Percentiles rank a stretch among this genome's conserved stretches.
These are phyloP conservation scores for Fusarium penzigii DNA, from an alignment of 2,329 filamentous ascomycete species.

Conservation along the genomic window DNA sequence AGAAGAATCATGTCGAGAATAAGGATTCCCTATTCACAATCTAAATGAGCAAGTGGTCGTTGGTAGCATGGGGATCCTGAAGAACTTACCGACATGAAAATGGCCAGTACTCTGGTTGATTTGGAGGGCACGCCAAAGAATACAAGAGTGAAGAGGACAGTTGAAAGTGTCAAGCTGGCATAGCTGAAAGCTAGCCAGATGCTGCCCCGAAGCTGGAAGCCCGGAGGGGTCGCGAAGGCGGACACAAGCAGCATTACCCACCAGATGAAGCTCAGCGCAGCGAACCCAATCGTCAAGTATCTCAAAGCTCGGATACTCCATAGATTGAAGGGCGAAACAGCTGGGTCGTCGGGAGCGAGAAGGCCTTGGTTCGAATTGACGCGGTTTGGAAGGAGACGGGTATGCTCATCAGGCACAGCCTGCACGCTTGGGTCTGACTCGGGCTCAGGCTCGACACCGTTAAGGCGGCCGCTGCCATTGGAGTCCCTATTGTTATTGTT, in stretches of 20 bases:
- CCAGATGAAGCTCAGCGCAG: slow-evolving; percentile 80
- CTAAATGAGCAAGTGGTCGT: neutral
- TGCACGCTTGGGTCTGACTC: slow-evolving; percentile 27
- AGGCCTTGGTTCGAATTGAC: slow-evolving; percentile 49
- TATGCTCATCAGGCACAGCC: slow-evolving; percentile 51
- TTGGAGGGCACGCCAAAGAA: slow-evolving; percentile 88
- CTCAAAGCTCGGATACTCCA: slow-evolving; percentile 84
- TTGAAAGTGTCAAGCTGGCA: slow-evolving; percentile 74
- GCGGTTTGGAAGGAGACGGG: slow-evolving; percentile 69
- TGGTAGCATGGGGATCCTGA: slow-evolving; percentile 14
- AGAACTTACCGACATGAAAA: slow-evolving; percentile 56
- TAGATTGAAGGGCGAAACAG: slow-evolving; percentile 89
- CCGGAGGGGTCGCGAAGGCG: slow-evolving; percentile 86
- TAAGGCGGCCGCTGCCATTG: slow-evolving; percentile 11
- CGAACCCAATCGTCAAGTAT: slow-evolving; percentile 75
- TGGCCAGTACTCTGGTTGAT: slow-evolving; percentile 71
- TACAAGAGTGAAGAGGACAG: slow-evolving; percentile 73
- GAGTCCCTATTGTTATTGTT: slow-evolving; percentile 30
- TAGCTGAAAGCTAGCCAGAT: slow-evolving; percentile 89
- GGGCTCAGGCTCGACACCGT: slow-evolving; percentile 8
- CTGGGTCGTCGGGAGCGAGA: slow-evolving; percentile 45
- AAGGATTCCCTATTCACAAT: slow-evolving; percentile 31
- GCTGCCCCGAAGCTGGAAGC: slow-evolving; percentile 83
- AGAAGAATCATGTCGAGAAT: slow-evolving; percentile 76
- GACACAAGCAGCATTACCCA: slow-evolving; percentile 89